These are phyloP conservation scores for Xylariaceae sp. DNA, from an alignment of 2,329 filamentous ascomycete genomes.

Conservation along the genomic window DNA sequence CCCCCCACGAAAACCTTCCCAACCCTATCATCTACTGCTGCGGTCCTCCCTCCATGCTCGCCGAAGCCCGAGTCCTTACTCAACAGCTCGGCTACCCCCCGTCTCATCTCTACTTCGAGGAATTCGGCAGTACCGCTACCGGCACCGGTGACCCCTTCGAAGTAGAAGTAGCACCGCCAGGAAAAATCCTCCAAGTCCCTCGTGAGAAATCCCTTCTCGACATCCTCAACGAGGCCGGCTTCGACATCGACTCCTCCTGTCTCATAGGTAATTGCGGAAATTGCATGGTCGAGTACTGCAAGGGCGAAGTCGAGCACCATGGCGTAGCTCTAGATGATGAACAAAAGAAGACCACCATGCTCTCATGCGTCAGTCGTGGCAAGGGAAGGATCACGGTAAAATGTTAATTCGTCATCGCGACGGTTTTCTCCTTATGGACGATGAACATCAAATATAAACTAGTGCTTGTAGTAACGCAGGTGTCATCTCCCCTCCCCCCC, in stretches of 20 bases:
- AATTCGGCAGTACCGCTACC: conserved; percentile 25
- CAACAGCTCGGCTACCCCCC: conserved; percentile 24
- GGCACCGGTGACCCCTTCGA: conserved; percentile 32
- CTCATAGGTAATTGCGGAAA: conserved; percentile 30
- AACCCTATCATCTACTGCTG: conserved; percentile 32
- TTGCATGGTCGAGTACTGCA: conserved; percentile 30
- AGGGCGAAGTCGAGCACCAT: conserved; percentile 27
- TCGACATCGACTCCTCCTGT: conserved; percentile 31
- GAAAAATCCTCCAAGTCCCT: conserved; percentile 26
- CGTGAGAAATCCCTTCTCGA: conserved; percentile 30
- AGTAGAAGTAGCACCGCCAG: conserved; percentile 25
- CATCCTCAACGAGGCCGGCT: conserved; percentile 30
- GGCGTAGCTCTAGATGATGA: conserved; percentile 29
- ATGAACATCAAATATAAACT: not conserved
- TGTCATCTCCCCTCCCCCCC: not conserved
- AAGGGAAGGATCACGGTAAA: conserved; percentile 27
- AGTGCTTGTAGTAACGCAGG: too few species aligned
- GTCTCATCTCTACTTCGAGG: conserved; percentile 27
- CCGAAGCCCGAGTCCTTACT: conserved; percentile 20
- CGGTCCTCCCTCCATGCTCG: conserved; percentile 25
- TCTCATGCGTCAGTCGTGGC: conserved; percentile 31
- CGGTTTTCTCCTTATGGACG: not conserved
- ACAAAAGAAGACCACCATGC: conserved; percentile 26
- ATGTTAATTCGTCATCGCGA: conserved; percentile 3
- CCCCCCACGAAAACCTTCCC: conserved; percentile 16